Conservation (phyloP, 2,329 filamentous ascomycete species). For the Aspergillus chevalieri region DNA sequence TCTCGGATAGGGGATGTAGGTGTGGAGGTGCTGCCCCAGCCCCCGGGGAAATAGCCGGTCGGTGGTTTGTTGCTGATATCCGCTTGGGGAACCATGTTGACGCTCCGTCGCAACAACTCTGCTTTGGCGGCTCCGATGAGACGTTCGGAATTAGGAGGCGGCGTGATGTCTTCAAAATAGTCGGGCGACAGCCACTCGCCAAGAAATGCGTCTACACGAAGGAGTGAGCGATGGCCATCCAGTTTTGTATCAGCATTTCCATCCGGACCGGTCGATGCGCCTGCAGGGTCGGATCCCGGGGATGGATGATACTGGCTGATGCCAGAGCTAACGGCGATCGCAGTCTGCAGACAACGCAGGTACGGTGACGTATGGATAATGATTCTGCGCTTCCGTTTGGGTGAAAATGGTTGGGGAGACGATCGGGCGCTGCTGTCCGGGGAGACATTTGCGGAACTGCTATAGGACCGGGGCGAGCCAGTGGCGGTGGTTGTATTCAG, state of each 20-base stretch:
- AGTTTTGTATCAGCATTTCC: not conserved
- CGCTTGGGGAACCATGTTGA: constrained; percentile 47
- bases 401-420: not conserved
- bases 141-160: constrained; percentile 75
- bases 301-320: constrained; percentile 49
- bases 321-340: constrained; percentile 78
- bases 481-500: not conserved
- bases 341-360: constrained; percentile 85
- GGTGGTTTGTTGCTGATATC: constrained; percentile 30
- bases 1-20: constrained; percentile 20
- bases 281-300: constrained; percentile 2
- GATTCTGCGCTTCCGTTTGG: constrained; percentile 61
- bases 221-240: constrained; percentile 21
- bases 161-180: constrained; percentile 88
- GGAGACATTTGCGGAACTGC: not conserved
- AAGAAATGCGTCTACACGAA: constrained; percentile 85
- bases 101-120: constrained; percentile 70
- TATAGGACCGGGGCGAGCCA: not conserved
- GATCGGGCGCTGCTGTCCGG: not conserved
- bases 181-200: constrained; percentile 92
- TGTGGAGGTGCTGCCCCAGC: constrained; percentile 45
- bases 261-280: not conserved
- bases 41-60: constrained; percentile 49
- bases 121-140: constrained; percentile 89
- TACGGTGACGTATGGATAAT: constrained; percentile 93